These are phyloP conservation scores for Jamesozyma jinghongensis DNA, from an alignment of 805 yeast species.

Conservation along the genomic window DNA sequence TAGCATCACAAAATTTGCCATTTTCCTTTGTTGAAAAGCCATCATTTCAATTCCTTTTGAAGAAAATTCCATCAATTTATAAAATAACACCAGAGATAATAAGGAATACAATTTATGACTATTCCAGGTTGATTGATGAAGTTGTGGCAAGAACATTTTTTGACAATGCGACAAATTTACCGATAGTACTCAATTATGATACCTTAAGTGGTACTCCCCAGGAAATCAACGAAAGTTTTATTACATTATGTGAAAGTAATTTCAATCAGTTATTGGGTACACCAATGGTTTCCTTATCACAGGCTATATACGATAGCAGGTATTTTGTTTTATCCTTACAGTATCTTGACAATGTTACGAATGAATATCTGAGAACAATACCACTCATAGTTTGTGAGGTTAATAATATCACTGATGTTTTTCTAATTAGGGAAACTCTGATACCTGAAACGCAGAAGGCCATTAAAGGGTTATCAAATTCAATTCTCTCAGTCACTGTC, in stretches of 20 bases:
- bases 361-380: conserved; percentile 2
- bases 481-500: conserved; percentile 6
- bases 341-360: conserved; percentile 5
- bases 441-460: background rate
- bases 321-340: conserved; percentile 8
- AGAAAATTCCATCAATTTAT: conserved; percentile 1
- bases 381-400: conserved; percentile 5
- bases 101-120: conserved; percentile 1
- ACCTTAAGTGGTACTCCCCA: background rate
- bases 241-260: background rate
- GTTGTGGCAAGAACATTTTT: conserved; percentile 1
- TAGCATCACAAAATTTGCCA: conserved; percentile 11
- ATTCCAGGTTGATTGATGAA: conserved; percentile 4
- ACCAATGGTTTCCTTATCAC: conserved; percentile 5
- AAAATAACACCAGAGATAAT: background rate
- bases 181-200: background rate
- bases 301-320: conserved; percentile 5
- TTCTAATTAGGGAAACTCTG: no score
- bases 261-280: conserved; percentile 1
- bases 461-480: conserved; percentile 4
- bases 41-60: conserved; percentile 4
- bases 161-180: background rate
- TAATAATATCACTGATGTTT: background rate
- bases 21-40: conserved; percentile 4
- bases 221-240: background rate